phyloP scores from a whole-genome alignment of 768 basidiomycete genomes.

The Agaricus blazei region DNA sequence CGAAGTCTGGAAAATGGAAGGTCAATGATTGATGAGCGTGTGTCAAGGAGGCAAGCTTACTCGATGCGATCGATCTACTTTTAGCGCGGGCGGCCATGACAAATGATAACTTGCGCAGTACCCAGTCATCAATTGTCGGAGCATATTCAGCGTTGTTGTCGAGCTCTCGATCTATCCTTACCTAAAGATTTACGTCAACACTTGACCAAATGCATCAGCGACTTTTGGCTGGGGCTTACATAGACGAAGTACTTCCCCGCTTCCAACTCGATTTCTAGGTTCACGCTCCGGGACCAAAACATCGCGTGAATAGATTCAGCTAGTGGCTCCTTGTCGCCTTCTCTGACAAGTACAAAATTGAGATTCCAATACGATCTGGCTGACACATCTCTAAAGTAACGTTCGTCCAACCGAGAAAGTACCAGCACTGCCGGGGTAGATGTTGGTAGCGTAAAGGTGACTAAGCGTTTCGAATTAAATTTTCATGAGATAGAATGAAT shows the following conservation, averaged over 20 bases:
- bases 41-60: constrained; percentile 22
- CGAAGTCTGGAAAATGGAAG: constrained; percentile 22
- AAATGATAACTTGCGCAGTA: constrained; percentile 33
- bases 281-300: constrained; percentile 35
- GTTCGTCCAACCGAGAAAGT: constrained; percentile 44
- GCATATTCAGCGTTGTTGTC: constrained; percentile 11
- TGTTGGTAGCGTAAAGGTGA: constrained; percentile 38
- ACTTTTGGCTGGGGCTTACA: constrained; percentile 18
- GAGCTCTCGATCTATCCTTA: constrained; percentile 25
- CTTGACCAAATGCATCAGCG: no score
- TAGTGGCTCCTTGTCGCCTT: constrained; percentile 33
- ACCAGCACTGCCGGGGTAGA: constrained; percentile 42
- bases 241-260: constrained; percentile 41
- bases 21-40: not conserved
- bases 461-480: constrained; percentile 19
- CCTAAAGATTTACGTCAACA: constrained; percentile 13
- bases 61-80: constrained; percentile 41
- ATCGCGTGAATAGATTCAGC: constrained; percentile 32
- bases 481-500: not conserved
- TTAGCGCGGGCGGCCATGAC: constrained; percentile 39
- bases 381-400: constrained; percentile 45
- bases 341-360: constrained; percentile 47
- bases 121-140: constrained; percentile 25
- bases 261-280: constrained; percentile 36
- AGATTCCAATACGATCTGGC: constrained; percentile 40